These are phyloP conservation scores for Mycena sp. DNA, from an alignment of 1,284 basidiomycete genomes.

Conservation along the genomic window DNA sequence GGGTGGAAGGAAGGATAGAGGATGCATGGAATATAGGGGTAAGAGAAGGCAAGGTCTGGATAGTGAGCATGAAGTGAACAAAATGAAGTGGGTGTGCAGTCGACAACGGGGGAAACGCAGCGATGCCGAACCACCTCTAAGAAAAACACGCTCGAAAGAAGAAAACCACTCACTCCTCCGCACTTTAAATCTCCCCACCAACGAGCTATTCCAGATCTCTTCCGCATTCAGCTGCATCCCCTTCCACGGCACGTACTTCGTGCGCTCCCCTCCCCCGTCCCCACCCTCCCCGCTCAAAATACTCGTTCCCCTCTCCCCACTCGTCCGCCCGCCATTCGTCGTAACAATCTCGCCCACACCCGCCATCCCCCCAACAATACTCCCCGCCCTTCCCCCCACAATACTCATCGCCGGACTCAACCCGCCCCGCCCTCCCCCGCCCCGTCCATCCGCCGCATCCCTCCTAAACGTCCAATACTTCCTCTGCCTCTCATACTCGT, in stretches of 20 bases:
- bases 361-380: no score
- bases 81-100: no score
- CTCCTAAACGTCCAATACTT: slow-evolving; percentile 71
- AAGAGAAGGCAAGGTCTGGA: no score
- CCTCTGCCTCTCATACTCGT: slow-evolving; percentile 52
- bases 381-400: slow-evolving; percentile 3
- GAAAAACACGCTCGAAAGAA: no score
- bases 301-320: background rate
- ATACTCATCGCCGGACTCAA: slow-evolving; percentile 11
- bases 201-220: slow-evolving; percentile 75
- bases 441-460: slow-evolving; percentile 57
- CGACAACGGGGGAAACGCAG: no score
- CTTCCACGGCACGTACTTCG: slow-evolving; percentile 32
- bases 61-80: no score
- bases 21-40: no score
- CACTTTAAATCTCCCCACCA: slow-evolving; percentile 72
- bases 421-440: slow-evolving; percentile 24
- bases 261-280: slow-evolving; percentile 29
- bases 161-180: slow-evolving; percentile 52
- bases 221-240: slow-evolving; percentile 62
- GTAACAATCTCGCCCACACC: no score
- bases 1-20: no score
- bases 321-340: no score
- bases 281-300: slow-evolving; percentile 30
- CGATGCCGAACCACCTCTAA: no score